Evolutionary conservation across 345 rosid species (phyloP), one percentile per base, ranked within the genome.

Genomic region (Gynandropsis gynandra): DNA sequence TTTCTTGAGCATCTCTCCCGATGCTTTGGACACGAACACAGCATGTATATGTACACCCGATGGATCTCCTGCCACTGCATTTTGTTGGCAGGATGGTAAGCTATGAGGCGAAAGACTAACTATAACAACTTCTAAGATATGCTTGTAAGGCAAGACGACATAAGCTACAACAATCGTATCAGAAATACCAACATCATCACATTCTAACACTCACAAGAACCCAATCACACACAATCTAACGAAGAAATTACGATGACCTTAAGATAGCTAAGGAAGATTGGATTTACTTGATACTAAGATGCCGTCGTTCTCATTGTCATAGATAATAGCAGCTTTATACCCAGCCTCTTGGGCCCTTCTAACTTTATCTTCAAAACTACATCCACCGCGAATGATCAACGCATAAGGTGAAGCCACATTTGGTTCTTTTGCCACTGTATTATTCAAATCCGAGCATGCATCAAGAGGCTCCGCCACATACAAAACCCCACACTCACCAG

Each of bases 21-120:
- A 75, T 51, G 71, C 61, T 77, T 76, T 87, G 12, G 95, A 74
- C 40, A 92, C 74, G 58, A 92, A 92, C 13, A 87, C 80, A 0
- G 86, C 98, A 60, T 74, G 79, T 13, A 82, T 87, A 63, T 63
- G 65, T 55, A 88, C 79, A 34, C 95, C 97, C 72, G 72, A 75
- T 5, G 97, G 71, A 40, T 63, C 78, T 42, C 98, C 98, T n/a
- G 95, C 81, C 98, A 92, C 98, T 92, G 75, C 62, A 77, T 42
- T 19, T 19, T 6, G 16, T 43, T 58, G 31, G 58, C 47, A 51
- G 45, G 20, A 58, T 46, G 54, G 39, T 56, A n/a, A 57, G 18
- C 10, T 15, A 48, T 42, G n/a, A n/a, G n/a, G n/a, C n/a, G n/a
- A n/a, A n/a, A n/a, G n/a, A n/a, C n/a, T n/a, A n/a, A n/a, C n/a